A percentile compares a stretch with the other conserved stretches of the same genome.
Conservation (phyloP, 2,329 filamentous ascomycete genomes). For the Aspergillus sojae region DNA sequence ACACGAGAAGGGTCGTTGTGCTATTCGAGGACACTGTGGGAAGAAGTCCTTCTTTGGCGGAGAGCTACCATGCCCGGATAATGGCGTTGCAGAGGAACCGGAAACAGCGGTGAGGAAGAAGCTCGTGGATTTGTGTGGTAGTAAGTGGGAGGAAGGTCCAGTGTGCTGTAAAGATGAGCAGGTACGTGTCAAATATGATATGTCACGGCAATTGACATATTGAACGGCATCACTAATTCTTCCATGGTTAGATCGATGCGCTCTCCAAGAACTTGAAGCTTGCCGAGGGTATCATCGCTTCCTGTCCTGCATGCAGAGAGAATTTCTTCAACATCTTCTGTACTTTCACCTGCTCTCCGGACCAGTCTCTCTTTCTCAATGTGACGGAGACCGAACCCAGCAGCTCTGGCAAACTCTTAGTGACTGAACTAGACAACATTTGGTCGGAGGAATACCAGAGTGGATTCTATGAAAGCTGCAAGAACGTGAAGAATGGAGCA, state of each 20-base stretch:
- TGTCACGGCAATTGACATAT: not conserved
- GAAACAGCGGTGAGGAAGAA: conserved; percentile 71
- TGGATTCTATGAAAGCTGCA: conserved; percentile 95
- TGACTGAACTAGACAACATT: conserved; percentile 88
- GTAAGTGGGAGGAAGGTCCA: conserved; percentile 79
- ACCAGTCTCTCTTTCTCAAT: conserved; percentile 94
- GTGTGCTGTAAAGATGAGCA: conserved; percentile 86
- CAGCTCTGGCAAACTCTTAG: conserved; percentile 61
- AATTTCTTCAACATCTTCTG: conserved; percentile 99
- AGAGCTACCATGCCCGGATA: conserved; percentile 89
- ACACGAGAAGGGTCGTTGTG: conserved; percentile 86
- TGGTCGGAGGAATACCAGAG: conserved; percentile 81
- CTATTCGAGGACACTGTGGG: conserved; percentile 88
- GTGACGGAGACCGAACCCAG: conserved; percentile 71
- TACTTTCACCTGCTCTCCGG: conserved; percentile 95
- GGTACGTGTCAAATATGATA: conserved; percentile 42
- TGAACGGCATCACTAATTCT: not conserved
- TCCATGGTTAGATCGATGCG: conserved; percentile 65
- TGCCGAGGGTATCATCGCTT: conserved; percentile 84
- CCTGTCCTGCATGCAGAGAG: conserved; percentile 93
- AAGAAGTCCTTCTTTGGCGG: conserved; percentile 88
- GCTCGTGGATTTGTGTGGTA: conserved; percentile 82
- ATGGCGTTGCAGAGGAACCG: conserved; percentile 76
- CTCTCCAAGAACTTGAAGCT: conserved; percentile 84
- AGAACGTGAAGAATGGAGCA: conserved; percentile 96